Conservation (phyloP, 306 rosid genomes). For the barrel medic (Medicago truncatula) region MtrunA17r5.0-ANR NC_053045.1:62517001-62517500, state of each 20-base stretch:
- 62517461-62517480: too few relatives aligned
- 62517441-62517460: too few relatives aligned
- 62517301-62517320: slow-evolving; percentile 23
- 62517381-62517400: neutral
- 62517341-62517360: slow-evolving; percentile 35
- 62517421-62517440: slow-evolving; percentile 36
- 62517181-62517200: slow-evolving; percentile 34
- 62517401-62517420: slow-evolving; percentile 32
- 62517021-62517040: too few relatives aligned
- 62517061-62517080: neutral
- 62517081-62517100: neutral
- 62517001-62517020: too few relatives aligned
- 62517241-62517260: neutral
- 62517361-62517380: neutral
- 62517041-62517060: neutral
- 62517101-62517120: neutral
- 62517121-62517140: neutral
- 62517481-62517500: too few relatives aligned
- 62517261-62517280: slow-evolving; percentile 33
- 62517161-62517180: slow-evolving; percentile 36
- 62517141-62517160: slow-evolving; percentile 50
- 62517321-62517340: slow-evolving; percentile 21
- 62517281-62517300: slow-evolving; percentile 13
- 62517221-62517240: slow-evolving; percentile 38
- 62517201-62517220: slow-evolving; percentile 27